Percentiles rank a stretch among this genome's conserved stretches.
Conservation (phyloP, 2,329 filamentous ascomycete genomes). For the Penicillium corylophilum region DNA sequence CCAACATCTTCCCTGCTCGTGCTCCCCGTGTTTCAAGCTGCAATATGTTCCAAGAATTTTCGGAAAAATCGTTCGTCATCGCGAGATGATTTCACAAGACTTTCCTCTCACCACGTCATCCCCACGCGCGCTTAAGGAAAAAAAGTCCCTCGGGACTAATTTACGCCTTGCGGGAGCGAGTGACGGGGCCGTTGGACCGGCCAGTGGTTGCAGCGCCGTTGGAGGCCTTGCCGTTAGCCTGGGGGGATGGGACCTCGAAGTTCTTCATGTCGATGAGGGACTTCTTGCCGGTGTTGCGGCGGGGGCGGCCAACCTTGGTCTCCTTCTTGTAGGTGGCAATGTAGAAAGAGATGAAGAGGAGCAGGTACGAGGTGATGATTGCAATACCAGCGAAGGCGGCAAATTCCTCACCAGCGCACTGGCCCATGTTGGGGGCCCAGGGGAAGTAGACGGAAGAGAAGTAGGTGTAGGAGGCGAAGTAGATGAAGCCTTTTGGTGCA, state of each 20-base stretch:
- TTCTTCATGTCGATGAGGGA: conserved; percentile 80
- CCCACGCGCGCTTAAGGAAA: neutral
- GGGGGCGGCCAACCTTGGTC: conserved; percentile 42
- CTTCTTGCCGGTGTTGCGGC: conserved; percentile 71
- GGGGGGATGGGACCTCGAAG: conserved; percentile 58
- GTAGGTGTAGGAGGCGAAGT: conserved; percentile 99
- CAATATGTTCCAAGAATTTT: conserved; percentile 18
- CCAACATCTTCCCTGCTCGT: conserved; percentile 10
- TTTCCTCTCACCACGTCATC: neutral
- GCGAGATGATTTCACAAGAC: conserved; percentile 1
- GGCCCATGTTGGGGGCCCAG: conserved; percentile 77
- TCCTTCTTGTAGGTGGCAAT: conserved; percentile 87
- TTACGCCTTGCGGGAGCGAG: conserved; percentile 50
- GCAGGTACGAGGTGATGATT: conserved; percentile 89
- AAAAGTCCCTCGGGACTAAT: neutral
- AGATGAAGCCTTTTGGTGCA: conserved; percentile 74
- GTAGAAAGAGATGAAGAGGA: conserved; percentile 99
- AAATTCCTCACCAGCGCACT: conserved; percentile 94
- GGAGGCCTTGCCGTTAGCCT: conserved; percentile 27
- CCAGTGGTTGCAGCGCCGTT: conserved; percentile 39
- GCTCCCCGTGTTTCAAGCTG: conserved; percentile 6
- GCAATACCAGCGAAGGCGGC: conserved; percentile 89
- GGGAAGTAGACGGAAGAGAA: conserved; percentile 89
- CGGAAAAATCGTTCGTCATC: conserved; percentile 7
- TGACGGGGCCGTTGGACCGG: conserved; percentile 45